phyloP scores from a whole-genome alignment of 805 yeast species.

The Priceomyces castillae region DNA sequence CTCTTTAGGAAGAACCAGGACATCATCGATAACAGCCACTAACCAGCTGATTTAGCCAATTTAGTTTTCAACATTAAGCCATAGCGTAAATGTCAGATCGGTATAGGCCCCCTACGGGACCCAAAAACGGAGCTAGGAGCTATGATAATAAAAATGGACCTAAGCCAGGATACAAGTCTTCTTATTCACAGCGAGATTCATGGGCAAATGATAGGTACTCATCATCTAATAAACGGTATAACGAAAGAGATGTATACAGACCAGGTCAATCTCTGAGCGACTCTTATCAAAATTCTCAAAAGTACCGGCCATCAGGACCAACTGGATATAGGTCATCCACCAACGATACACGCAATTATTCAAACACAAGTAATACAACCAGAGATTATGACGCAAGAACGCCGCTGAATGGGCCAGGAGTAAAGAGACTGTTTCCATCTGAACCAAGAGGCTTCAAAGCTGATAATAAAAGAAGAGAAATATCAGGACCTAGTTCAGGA shows the following conservation, averaged over 20 bases:
- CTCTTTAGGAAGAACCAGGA: neutral
- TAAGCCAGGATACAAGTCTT: slow-evolving; percentile 9
- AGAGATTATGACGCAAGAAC: slow-evolving; percentile 1
- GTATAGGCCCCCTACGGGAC: slow-evolving; percentile 30
- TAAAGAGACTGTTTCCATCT: slow-evolving; percentile 11
- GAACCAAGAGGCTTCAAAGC: slow-evolving; percentile 14
- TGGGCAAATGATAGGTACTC: slow-evolving; percentile 6
- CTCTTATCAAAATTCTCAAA: slow-evolving; percentile 3
- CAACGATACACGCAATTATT: slow-evolving; percentile 6
- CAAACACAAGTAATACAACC: slow-evolving; percentile 5
- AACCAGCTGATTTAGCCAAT: neutral
- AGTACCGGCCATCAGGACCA: slow-evolving; percentile 18
- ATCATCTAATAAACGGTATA: slow-evolving; percentile 12
- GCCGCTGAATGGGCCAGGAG: slow-evolving; percentile 1
- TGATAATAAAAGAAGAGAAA: slow-evolving; percentile 10
- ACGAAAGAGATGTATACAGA: slow-evolving; percentile 15
- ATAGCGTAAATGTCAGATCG: slow-evolving; percentile 29
- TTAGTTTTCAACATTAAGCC: neutral
- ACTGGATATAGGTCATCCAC: slow-evolving; percentile 13
- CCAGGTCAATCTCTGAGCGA: slow-evolving; percentile 8
- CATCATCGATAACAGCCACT: neutral
- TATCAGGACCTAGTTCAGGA: slow-evolving; percentile 6
- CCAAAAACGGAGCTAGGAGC: slow-evolving; percentile 20
- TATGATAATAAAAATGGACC: slow-evolving; percentile 8
- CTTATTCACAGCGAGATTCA: slow-evolving; percentile 10